These are phyloP conservation scores for Adansonia digitata DNA, from an alignment of 345 rosid genomes.

Conservation along the genomic window DNA sequence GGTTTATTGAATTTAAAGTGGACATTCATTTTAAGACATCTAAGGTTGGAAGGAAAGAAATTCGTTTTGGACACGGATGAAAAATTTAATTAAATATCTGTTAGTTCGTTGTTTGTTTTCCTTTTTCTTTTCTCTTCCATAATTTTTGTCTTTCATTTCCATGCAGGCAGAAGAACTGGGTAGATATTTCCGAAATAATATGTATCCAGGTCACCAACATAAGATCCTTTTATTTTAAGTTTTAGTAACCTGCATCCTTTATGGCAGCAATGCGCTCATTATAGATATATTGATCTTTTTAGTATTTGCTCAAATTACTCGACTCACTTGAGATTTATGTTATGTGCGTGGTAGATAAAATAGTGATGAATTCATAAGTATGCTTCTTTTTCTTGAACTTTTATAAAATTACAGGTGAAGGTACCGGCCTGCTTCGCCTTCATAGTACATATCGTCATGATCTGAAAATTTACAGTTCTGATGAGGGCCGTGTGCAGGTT, in stretches of 20 bases:
- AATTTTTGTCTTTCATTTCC: slow-evolving; percentile 2
- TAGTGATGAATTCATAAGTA: not conserved
- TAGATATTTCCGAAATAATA: slow-evolving; percentile 91
- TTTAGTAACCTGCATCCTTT: slow-evolving; percentile 1
- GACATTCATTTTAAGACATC: slow-evolving; percentile 3
- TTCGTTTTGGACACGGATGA: not conserved
- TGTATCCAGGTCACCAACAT: slow-evolving; percentile 86
- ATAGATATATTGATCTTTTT: not conserved
- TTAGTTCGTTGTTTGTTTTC: slow-evolving; percentile 6
- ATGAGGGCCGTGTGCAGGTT: slow-evolving; percentile 99
- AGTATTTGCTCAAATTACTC: not conserved
- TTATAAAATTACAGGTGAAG: slow-evolving; percentile 71
- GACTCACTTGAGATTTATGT: not conserved
- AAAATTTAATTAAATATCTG: not conserved
- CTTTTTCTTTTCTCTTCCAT: not conserved
- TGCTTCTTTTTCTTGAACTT: not conserved
- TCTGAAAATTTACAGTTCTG: slow-evolving; percentile 98
- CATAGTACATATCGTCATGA: slow-evolving; percentile 99
- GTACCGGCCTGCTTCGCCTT: slow-evolving; percentile 94
- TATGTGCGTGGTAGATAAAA: not conserved
- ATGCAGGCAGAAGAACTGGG: slow-evolving; percentile 98
- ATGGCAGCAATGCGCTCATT: not conserved
- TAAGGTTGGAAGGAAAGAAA: not conserved
- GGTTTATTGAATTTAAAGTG: slow-evolving; percentile 1
- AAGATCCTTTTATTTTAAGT: slow-evolving; percentile 7